Evolutionary conservation across 306 rosid species (phyloP), one percentile per base, ranked within the genome.

Genomic region (Aeschynomene evenia): DNA sequence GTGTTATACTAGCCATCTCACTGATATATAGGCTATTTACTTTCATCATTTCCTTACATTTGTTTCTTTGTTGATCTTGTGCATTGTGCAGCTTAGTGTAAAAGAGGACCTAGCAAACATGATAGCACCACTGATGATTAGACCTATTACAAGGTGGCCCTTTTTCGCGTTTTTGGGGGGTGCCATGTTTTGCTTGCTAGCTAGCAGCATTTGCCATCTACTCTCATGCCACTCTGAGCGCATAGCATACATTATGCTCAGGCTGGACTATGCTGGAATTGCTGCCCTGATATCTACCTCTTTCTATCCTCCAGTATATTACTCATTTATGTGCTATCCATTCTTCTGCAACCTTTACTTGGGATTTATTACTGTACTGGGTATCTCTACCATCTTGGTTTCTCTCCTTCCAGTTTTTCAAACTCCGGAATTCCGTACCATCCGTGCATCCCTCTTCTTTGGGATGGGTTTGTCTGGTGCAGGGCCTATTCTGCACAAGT

Each of bases 231-330:
- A 91, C 79, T 94, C 99, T 1, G 82, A 87, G 80, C 95, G 95
- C 5, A 20, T 87, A 55, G 82, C 95, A 0, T 94, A 87, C 81
- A 84, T 94, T 68, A 91, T 91, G 96, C 92, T 91, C 28, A 84
- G 99, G 80, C 91, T 94, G 6, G 99, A 94, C 82, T 91, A 94
- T 57, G 96, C 97, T n/a, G 99, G 99, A 81, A 94, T 94, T 68
- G 96, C 97, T 1, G 97, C 97, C 66, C 96, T 94, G 57, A 94
- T 94, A 61, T 82, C 97, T 3, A 91, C 99, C 64, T 94, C 96
- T 33, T 94, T 94, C 76, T 94, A 84, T 74, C 99, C 99, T 22
- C 97, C 94, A 9, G 96, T 91, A 23, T 94, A 91, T 80, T 94
- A 94, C 95, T 85, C 97, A 58, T 94, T 94, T 77, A 88, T 94